Conservation (phyloP, 1,139 yeast species). For the Scheffersomyces titani region DNA sequence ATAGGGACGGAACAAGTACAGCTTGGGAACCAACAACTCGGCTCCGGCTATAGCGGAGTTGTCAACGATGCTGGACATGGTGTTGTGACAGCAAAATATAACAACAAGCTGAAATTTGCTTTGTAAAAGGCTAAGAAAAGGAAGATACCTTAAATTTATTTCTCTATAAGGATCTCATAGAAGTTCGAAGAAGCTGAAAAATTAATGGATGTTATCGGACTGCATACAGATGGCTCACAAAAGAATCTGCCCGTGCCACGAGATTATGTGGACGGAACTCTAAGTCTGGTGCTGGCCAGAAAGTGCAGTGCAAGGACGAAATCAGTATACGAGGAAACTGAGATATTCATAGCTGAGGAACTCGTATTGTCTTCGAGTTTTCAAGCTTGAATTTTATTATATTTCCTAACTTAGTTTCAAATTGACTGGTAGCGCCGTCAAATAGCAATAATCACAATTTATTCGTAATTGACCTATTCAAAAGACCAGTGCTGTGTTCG, state of each 20-base stretch:
- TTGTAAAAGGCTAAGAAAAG: background rate
- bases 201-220: background rate
- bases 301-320: no score
- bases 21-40: conserved; percentile 71
- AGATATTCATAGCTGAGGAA: no score
- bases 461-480: no score
- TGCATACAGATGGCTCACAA: background rate
- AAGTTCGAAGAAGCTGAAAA: background rate
- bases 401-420: no score
- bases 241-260: background rate
- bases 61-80: conserved; percentile 46
- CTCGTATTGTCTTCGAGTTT: no score
- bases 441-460: no score
- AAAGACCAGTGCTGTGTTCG: no score
- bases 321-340: no score
- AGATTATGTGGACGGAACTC: background rate
- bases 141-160: background rate
- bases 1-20: conserved; percentile 67
- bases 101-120: background rate
- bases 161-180: background rate
- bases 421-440: no score
- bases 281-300: no score
- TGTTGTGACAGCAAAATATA: background rate
- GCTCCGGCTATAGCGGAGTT: conserved; percentile 65
- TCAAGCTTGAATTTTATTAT: no score